Evolutionary conservation across 2,329 filamentous ascomycete species (phyloP).

Genomic region (Talaromyces sp.): DNA sequence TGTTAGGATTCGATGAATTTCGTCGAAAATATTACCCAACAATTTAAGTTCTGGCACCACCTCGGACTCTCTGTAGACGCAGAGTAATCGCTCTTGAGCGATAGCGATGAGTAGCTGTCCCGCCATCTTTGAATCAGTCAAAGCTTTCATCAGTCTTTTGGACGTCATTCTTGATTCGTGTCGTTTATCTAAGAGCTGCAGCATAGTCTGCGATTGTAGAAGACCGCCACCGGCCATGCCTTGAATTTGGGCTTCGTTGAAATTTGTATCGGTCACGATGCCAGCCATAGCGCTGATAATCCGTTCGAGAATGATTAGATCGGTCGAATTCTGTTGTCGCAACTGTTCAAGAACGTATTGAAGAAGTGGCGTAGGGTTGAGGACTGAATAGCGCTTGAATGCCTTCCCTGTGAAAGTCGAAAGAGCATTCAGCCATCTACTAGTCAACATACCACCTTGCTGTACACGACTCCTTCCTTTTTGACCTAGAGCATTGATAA

Average conservation of each 20-base stretch:
- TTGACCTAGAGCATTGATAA: constrained; percentile 66
- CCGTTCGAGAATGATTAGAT: constrained; percentile 86
- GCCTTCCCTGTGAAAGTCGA: constrained; percentile 87
- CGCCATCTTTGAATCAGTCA: constrained; percentile 72
- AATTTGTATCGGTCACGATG: constrained; percentile 77
- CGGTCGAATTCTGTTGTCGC: constrained; percentile 74
- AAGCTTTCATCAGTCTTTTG: constrained; percentile 69
- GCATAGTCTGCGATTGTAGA: constrained; percentile 72
- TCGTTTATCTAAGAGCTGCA: constrained; percentile 74
- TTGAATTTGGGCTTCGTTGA: constrained; percentile 80
- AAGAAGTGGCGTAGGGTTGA: constrained; percentile 78
- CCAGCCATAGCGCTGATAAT: constrained; percentile 90
- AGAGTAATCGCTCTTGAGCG: constrained; percentile 83
- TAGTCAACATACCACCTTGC: constrained; percentile 68
- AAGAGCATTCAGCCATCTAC: constrained; percentile 84
- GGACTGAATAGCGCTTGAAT: constrained; percentile 76
- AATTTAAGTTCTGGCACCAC: constrained; percentile 77
- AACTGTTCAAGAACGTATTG: constrained; percentile 87
- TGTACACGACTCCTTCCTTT: constrained; percentile 56
- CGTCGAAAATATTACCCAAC: constrained; percentile 80
- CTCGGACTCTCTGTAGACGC: constrained; percentile 66
- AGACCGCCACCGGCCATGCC: constrained; percentile 83
- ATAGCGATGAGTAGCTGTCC: constrained; percentile 83
- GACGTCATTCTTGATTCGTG: constrained; percentile 70
- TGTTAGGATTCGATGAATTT: constrained; percentile 75